These are phyloP conservation scores for Rhizopogon vulgaris DNA, from an alignment of 768 basidiomycete species.

Conservation along the genomic window DNA sequence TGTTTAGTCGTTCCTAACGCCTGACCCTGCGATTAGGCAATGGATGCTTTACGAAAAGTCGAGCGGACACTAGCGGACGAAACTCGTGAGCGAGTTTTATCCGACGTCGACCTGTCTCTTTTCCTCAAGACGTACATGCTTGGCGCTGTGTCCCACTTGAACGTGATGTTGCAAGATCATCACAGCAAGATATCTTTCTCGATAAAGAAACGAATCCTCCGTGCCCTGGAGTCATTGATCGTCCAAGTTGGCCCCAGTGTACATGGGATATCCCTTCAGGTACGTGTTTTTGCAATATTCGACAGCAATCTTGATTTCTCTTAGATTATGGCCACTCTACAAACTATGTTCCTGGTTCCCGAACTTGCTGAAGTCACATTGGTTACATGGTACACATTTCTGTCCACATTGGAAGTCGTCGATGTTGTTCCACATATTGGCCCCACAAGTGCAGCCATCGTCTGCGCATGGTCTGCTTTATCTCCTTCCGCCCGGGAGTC, in stretches of 20 bases:
- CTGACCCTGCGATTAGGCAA: slow-evolving; percentile 37
- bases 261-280: slow-evolving; percentile 81
- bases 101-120: slow-evolving; percentile 37
- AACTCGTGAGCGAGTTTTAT: slow-evolving; percentile 18
- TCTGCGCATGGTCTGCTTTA: slow-evolving; percentile 70
- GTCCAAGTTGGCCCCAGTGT: slow-evolving; percentile 63
- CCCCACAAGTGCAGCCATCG: slow-evolving; percentile 79
- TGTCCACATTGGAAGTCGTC: slow-evolving; percentile 53
- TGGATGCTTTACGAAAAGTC: slow-evolving; percentile 39
- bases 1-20: neutral
- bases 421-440: slow-evolving; percentile 85
- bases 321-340: slow-evolving; percentile 94
- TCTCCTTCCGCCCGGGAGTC: slow-evolving; percentile 41
- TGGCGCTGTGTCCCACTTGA: slow-evolving; percentile 79
- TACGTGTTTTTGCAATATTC: slow-evolving; percentile 25
- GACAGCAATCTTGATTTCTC: slow-evolving; percentile 3
- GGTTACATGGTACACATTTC: slow-evolving; percentile 72
- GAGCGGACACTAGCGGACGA: slow-evolving; percentile 26
- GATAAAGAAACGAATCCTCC: slow-evolving; percentile 71
- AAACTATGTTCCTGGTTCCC: slow-evolving; percentile 74
- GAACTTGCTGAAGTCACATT: slow-evolving; percentile 77
- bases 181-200: slow-evolving; percentile 69
- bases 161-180: slow-evolving; percentile 80
- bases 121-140: slow-evolving; percentile 77
- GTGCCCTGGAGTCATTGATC: slow-evolving; percentile 73